Evolutionary conservation across 2,329 filamentous ascomycete species (phyloP), one percentile per base, ranked within the genome.

Genomic region (Lasiodiplodia gonubiensis): DNA sequence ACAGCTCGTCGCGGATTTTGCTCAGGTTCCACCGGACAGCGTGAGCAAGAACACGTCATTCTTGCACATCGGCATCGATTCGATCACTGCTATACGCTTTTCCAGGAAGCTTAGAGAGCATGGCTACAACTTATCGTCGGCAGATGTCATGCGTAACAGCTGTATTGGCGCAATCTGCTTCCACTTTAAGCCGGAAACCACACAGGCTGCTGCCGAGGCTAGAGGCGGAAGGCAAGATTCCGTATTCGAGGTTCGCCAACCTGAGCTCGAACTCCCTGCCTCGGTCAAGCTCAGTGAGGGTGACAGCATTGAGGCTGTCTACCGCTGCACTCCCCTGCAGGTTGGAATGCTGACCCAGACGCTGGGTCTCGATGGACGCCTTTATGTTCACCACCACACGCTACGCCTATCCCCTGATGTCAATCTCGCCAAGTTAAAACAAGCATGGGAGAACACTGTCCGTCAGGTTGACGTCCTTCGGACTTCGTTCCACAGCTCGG

Each of bases 331-430:
- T 3, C 77, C 80, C 4, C 71, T 79, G 12, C 80, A 82, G 68
- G 79, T 81, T 70, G 77, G 77, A 10, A 72, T 82, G 6, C 77
- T 82, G 70, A 77, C 80, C 0, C 91, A 92, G 69, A 97, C 97
- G 91, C 71, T 93, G 0, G 83, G 87, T n/a, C 94, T 93, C 0
- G 83, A 87, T 4, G 94, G 90, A 71, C 80, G 83, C 14, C 74
- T 80, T 3, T 81, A 80, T 67, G 75, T 80, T 18, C 78, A 79
- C 14, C 78, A 80, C 67, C 70, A 77, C 68, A 73, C 80, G 5
- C 73, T 74, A 7, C 70, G 71, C 6, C 70, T 81, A 23, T 74
- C 79, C 0, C 72, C 73, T 6, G 35, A 52, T 21, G 57, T 77
- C 1, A 74, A 80, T 54, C 74, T 74, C 10, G 71, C 79, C 1